phyloP scores from a whole-genome alignment of 331 rosid genomes.

The Phaseolus coccineus region DNA sequence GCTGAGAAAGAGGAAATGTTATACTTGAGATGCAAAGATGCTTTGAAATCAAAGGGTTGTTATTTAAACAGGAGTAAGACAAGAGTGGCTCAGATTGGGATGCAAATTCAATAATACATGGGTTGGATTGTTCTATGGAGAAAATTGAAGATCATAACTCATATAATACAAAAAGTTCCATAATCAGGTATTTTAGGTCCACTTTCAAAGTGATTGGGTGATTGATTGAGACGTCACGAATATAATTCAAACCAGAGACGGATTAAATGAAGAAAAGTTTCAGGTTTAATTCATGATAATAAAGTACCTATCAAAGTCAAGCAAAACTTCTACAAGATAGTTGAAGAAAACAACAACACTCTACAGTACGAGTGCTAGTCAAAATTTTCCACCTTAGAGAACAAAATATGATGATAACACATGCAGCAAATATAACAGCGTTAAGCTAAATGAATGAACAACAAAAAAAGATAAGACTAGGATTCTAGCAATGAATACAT shows the following conservation, averaged over 20 bases:
- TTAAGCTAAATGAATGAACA: not conserved
- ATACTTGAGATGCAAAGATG: not conserved
- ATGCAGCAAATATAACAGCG: not conserved
- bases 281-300: not conserved
- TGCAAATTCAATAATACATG: not conserved
- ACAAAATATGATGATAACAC: not conserved
- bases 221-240: not conserved
- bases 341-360: not conserved
- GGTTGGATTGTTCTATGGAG: not conserved
- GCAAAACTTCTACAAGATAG: not conserved
- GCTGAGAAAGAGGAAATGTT: not conserved
- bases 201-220: not conserved
- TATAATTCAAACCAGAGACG: not conserved
- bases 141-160: not conserved
- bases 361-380: not conserved
- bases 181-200: not conserved
- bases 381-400: slow-evolving; percentile 1
- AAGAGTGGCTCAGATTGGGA: not conserved
- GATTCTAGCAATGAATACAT: not conserved
- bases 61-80: not conserved
- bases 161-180: not conserved
- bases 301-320: not conserved
- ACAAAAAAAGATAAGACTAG: not conserved
- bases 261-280: not conserved
- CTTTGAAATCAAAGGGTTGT: not conserved